Percentiles rank a stretch among this genome's conserved stretches.
Conservation (phyloP, 2,329 filamentous ascomycete species). For the Elsinoe ampelina region DNA sequence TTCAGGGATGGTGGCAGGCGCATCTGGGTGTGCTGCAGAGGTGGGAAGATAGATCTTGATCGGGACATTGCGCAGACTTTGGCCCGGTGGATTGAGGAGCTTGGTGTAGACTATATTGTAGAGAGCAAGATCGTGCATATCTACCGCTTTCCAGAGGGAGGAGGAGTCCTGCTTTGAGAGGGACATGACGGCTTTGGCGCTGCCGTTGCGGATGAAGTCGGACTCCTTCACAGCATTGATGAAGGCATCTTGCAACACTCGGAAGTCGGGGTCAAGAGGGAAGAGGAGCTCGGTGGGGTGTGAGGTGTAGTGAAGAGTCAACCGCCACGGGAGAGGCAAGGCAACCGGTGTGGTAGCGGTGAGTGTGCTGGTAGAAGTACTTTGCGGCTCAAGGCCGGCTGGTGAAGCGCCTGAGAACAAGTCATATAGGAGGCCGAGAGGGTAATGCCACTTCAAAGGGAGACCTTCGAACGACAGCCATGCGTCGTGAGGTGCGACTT, state of each 20-base stretch:
- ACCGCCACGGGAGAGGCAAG: constrained; percentile 48
- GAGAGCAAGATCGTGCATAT: constrained; percentile 62
- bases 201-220: constrained; percentile 80
- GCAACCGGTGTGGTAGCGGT: constrained; percentile 15
- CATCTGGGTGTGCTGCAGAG: constrained; percentile 30
- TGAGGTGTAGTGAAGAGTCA: constrained; percentile 52
- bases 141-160: constrained; percentile 70
- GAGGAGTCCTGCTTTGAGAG: constrained; percentile 77
- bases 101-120: constrained; percentile 68
- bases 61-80: constrained; percentile 72
- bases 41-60: constrained; percentile 74
- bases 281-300: constrained; percentile 52
- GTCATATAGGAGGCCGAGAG: constrained; percentile 59
- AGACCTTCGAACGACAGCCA: constrained; percentile 62
- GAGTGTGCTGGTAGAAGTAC: neutral
- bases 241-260: constrained; percentile 54
- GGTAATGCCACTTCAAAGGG: constrained; percentile 63
- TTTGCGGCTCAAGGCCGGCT: constrained; percentile 1
- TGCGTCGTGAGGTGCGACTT: constrained; percentile 42
- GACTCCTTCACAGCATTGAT: constrained; percentile 68
- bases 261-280: constrained; percentile 45
- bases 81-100: constrained; percentile 63
- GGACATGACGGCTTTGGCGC: constrained; percentile 81
- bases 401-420: constrained; percentile 53
- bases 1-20: constrained; percentile 28